Evolutionary conservation across 1,284 basidiomycete genomes (phyloP), one percentile per base, ranked within the genome.

Genomic region (Ustilago cynodontis): DNA sequence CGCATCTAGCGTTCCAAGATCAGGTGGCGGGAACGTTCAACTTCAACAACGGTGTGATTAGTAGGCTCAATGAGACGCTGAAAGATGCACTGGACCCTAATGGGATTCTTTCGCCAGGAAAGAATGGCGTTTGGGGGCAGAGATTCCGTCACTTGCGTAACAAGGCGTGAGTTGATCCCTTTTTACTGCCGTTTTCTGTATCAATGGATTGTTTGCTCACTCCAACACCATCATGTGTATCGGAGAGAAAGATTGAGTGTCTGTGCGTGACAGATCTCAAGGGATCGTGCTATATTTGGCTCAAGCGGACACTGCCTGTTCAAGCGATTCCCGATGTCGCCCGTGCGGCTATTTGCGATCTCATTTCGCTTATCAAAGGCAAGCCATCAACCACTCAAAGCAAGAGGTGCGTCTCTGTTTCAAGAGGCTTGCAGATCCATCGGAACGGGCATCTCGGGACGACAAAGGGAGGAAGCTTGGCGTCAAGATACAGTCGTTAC

Each of bases 81-180:
- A 33, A 33, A 33, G 31, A 33, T 33, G 31, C 31, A 6, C 31
- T 33, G 11, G 31, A 33, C 31, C 31, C 31, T 5, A 33, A 33
- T 33, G 31, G 31, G 11, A 33, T 33, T 33, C 31, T 33, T 33
- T 45, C 72, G n/a, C 83, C 83, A 0, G 83, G 83, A 16, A 77
- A 77, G 56, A 59, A 57, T 7, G 79, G 79, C 14, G 60, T 81
- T 20, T 81, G 79, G 79, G 71, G 78, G 4, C 37, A 59, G n/a
- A 29, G 62, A n/a, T 81, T 80, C 52, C 33, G 64, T 45, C 55
- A 57, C 28, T 28, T 47, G 54, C 39, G 54, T 10, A 41, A 56
- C 26, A 56, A 56, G 39, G 54, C 31, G 11, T 33, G 31, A 33
- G 31, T 33, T n/a, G n/a, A n/a, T n/a, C n/a, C n/a, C n/a, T n/a